phyloP scores from a whole-genome alignment of 257 asterid species.

The Cruciata laevipes region DNA sequence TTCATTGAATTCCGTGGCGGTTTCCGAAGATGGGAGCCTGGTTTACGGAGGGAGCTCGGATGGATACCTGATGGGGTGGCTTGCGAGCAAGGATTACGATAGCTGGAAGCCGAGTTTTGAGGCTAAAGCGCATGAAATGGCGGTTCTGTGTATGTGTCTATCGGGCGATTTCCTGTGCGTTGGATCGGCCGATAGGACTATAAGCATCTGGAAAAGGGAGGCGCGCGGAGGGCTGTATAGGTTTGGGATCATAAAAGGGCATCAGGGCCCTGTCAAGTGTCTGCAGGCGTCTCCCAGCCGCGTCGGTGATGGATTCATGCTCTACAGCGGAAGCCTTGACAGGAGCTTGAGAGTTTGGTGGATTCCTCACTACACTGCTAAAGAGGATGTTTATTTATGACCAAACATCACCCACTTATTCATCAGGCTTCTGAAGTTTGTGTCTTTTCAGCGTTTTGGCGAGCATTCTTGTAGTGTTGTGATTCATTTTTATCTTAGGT shows the following conservation, averaged over 20 bases:
- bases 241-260: constrained; percentile 54
- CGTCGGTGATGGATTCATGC: constrained; percentile 68
- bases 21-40: constrained; percentile 37
- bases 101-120: constrained; percentile 43
- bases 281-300: constrained; percentile 49
- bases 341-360: constrained; percentile 78
- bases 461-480: not conserved
- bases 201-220: constrained; percentile 57
- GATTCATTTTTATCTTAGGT: too few species aligned
- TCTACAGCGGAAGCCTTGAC: constrained; percentile 82
- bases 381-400: not conserved
- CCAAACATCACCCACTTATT: not conserved
- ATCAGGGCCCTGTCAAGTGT: constrained; percentile 75
- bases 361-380: constrained; percentile 40
- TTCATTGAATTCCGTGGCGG: constrained; percentile 58
- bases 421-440: not conserved
- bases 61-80: constrained; percentile 69
- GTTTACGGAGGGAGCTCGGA: constrained; percentile 85
- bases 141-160: constrained; percentile 60
- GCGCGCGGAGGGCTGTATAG: constrained; percentile 35
- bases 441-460: not conserved
- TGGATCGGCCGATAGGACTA: constrained; percentile 67
- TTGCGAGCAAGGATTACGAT: constrained; percentile 19
- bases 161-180: constrained; percentile 45
- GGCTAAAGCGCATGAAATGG: constrained; percentile 59